phyloP scores from a whole-genome alignment of 139 green algal species.

The Coccomyxa sp. region DNA sequence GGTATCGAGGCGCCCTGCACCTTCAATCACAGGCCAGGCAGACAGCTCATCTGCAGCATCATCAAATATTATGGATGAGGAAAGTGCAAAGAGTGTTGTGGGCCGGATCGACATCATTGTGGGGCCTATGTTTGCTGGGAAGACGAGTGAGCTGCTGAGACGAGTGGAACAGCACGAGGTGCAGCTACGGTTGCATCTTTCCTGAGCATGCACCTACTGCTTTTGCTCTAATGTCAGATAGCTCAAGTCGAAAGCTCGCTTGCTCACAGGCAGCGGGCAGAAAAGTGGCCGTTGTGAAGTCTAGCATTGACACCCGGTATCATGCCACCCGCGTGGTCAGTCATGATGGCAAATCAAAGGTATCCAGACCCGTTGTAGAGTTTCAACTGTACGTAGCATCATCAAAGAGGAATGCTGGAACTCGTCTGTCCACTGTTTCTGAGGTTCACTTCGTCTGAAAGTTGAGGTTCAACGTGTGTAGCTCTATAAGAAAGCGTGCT shows the following conservation, averaged over 20 bases:
- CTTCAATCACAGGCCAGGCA: too few species aligned
- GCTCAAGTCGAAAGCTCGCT: background rate
- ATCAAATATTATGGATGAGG: too few species aligned
- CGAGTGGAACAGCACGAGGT: constrained; percentile 30
- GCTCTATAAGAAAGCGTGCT: too few species aligned
- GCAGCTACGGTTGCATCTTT: background rate
- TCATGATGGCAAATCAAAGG: constrained; percentile 33
- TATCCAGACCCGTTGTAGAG: background rate
- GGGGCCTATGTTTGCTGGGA: constrained; percentile 76
- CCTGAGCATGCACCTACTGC: background rate
- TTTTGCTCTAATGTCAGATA: background rate
- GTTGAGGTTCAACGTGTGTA: too few species aligned
- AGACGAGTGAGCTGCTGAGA: constrained; percentile 57
- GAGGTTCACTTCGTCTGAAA: too few species aligned
- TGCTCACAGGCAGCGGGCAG: constrained; percentile 24
- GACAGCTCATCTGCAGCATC: too few species aligned
- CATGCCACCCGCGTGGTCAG: constrained; percentile 15
- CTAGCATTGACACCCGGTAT: constrained; percentile 59
- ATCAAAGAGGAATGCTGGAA: too few species aligned
- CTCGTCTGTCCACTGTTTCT: too few species aligned
- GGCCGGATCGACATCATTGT: constrained; percentile 58
- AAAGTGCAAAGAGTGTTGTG: background rate
- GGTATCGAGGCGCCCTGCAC: too few species aligned
- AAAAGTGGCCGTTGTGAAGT: constrained; percentile 55
- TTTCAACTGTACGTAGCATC: background rate